Evolutionary conservation across 768 basidiomycete genomes (phyloP).

Genomic region (Suillus paluster): DNA sequence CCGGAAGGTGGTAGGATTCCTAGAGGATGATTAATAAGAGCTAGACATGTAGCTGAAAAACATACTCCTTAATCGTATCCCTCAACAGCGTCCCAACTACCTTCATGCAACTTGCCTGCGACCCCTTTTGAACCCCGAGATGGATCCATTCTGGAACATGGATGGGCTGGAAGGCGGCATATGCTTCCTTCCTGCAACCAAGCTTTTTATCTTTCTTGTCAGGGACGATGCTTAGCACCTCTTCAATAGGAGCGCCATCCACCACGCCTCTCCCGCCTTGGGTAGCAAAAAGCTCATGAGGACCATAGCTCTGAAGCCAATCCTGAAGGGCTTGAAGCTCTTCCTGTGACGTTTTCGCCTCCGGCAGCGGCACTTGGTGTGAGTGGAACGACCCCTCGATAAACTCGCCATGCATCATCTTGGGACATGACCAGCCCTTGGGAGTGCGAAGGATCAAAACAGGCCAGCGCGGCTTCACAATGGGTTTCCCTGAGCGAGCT

Average conservation of each 20-base stretch:
- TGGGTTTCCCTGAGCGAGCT: constrained; percentile 75
- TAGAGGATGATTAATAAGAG: constrained; percentile 24
- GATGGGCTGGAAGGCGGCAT: constrained; percentile 64
- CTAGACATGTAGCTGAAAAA: background rate
- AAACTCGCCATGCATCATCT: constrained; percentile 64
- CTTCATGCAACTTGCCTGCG: constrained; percentile 80
- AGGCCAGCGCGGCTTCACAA: constrained; percentile 91
- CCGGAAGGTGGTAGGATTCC: constrained; percentile 79
- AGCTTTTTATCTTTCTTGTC: constrained; percentile 59
- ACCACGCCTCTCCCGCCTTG: constrained; percentile 13
- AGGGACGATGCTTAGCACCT: constrained; percentile 67
- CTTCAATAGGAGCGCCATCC: constrained; percentile 54
- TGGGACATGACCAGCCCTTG: constrained; percentile 80
- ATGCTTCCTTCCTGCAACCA: constrained; percentile 72
- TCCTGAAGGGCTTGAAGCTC: constrained; percentile 65
- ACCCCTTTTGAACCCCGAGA: constrained; percentile 54
- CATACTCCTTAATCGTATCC: constrained; percentile 59
- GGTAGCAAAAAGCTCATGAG: constrained; percentile 65
- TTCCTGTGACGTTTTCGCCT: constrained; percentile 62
- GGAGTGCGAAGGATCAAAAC: constrained; percentile 85
- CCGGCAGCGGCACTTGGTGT: constrained; percentile 88
- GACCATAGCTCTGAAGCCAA: constrained; percentile 78
- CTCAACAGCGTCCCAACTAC: constrained; percentile 60
- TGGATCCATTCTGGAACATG: constrained; percentile 67
- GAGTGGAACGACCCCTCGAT: constrained; percentile 84